These are phyloP conservation scores for Clonostachys rosea DNA, from an alignment of 2,329 filamentous ascomycete genomes.

Conservation along the genomic window DNA sequence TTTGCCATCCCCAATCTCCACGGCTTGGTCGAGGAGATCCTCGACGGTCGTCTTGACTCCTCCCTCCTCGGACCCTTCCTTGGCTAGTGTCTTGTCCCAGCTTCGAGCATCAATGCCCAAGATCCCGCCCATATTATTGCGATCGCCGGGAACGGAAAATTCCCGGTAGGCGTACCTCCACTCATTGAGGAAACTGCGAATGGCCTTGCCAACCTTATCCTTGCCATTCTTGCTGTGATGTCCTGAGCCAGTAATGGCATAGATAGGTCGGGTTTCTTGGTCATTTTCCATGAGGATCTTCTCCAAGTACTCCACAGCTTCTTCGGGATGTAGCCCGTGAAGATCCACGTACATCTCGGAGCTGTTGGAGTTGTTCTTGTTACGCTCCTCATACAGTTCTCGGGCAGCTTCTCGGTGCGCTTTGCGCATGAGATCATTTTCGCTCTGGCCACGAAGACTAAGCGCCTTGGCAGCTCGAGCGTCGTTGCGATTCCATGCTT, in stretches of 20 bases:
- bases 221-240: conserved; percentile 99
- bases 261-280: conserved; percentile 70
- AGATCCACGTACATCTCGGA: conserved; percentile 90
- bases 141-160: conserved; percentile 93
- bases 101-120: conserved; percentile 63
- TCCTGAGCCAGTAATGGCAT: conserved; percentile 94
- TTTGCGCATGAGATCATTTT: conserved; percentile 96
- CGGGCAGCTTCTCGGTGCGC: conserved; percentile 91
- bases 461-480: conserved; percentile 93
- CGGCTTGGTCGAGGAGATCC: conserved; percentile 60
- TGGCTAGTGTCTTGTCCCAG: conserved; percentile 57
- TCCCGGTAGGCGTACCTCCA: conserved; percentile 95
- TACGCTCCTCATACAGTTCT: conserved; percentile 90
- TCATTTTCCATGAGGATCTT: conserved; percentile 80
- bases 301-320: conserved; percentile 92
- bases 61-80: conserved; percentile 31
- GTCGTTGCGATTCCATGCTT: conserved; percentile 98
- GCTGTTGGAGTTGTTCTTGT: conserved; percentile 56
- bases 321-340: conserved; percentile 96
- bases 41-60: conserved; percentile 30
- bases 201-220: conserved; percentile 94
- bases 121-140: conserved; percentile 75
- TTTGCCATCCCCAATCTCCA: conserved; percentile 64
- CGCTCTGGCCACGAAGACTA: conserved; percentile 88
- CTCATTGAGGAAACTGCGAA: conserved; percentile 86